Percentiles rank a stretch among this genome's conserved stretches.
These are phyloP conservation scores for Heliamphora pulchella DNA, from an alignment of 179 eudicot species.

Conservation along the genomic window DNA sequence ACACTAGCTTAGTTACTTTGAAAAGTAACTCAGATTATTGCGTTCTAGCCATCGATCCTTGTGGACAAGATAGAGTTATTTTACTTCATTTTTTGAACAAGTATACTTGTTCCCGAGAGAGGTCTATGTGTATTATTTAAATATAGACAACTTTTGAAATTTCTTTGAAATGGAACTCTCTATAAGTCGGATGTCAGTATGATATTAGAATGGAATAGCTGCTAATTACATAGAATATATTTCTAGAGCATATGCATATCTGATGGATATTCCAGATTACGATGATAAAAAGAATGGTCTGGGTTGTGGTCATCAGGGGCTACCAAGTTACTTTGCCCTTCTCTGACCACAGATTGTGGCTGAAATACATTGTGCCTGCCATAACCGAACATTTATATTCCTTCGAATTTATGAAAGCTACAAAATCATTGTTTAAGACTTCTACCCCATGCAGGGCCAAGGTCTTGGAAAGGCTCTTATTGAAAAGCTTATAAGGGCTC, in stretches of 20 bases:
- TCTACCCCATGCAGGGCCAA: constrained; percentile 54
- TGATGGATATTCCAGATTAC: neutral
- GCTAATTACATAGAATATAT: neutral
- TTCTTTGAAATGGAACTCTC: neutral
- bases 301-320: neutral
- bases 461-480: constrained; percentile 96
- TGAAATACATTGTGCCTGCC: neutral
- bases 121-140: neutral
- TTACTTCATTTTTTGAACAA: no score
- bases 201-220: neutral
- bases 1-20: neutral
- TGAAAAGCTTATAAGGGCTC: constrained; percentile 86
- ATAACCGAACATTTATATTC: constrained; percentile 4
- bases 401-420: constrained; percentile 7
- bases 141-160: neutral
- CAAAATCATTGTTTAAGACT: neutral
- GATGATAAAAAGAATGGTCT: neutral
- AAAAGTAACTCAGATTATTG: neutral
- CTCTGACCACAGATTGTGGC: no score
- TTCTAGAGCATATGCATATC: neutral
- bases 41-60: neutral
- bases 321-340: neutral
- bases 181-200: neutral
- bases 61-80: neutral
- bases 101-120: neutral